A percentile compares a stretch with the other conserved stretches of the same genome.
These are phyloP conservation scores for Helianthus annuus DNA, from an alignment of 129 eudicot species.

Conservation along the genomic window HanXRQr2.0-SUNRISE NC_035437.2:171688310-171688809, in stretches of 20 bases:
- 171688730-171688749: constrained; percentile 88
- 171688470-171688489: neutral
- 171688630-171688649: constrained; percentile 95
- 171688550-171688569: constrained; percentile 70
- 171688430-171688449: neutral
- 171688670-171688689: constrained; percentile 85
- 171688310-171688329: neutral
- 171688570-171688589: constrained; percentile 57
- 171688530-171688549: constrained; percentile 29
- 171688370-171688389: neutral
- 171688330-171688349: neutral
- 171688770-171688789: constrained; percentile 79
- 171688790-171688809: constrained; percentile 91
- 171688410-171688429: neutral
- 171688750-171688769: constrained; percentile 81
- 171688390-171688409: neutral
- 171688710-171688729: constrained; percentile 79
- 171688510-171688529: constrained; percentile 13
- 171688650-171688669: constrained; percentile 97
- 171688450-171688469: neutral
- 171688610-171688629: constrained; percentile 89
- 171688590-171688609: constrained; percentile 75
- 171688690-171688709: constrained; percentile 89
- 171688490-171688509: neutral
- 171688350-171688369: neutral